These are phyloP conservation scores for Penicillium taxi DNA, from an alignment of 495 filamentous ascomycete genomes.

Conservation along the genomic window DNA sequence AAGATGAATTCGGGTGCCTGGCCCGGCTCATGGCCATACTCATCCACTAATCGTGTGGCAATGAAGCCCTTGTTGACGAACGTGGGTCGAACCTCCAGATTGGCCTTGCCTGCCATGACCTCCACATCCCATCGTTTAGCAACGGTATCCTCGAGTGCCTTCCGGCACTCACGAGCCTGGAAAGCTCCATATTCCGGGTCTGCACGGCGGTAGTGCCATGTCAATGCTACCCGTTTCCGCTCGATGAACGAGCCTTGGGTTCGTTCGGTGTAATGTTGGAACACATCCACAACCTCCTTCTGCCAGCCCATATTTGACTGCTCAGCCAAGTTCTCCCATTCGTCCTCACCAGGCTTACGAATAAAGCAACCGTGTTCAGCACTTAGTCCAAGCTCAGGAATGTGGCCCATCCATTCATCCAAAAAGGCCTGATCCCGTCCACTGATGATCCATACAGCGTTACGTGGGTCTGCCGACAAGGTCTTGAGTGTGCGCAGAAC, in stretches of 20 bases:
- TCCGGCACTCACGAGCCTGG: conserved; percentile 67
- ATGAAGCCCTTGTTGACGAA: conserved; percentile 97
- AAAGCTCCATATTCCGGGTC: conserved; percentile 74
- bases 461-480: conserved; percentile 69
- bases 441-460: conserved; percentile 96
- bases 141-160: conserved; percentile 65
- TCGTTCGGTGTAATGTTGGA: conserved; percentile 74
- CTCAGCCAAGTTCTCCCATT: conserved; percentile 83
- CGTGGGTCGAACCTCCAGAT: conserved; percentile 89
- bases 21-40: conserved; percentile 46
- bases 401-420: conserved; percentile 78
- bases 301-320: conserved; percentile 81
- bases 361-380: conserved; percentile 97
- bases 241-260: conserved; percentile 90
- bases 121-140: conserved; percentile 76
- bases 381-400: conserved; percentile 73
- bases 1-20: conserved; percentile 68
- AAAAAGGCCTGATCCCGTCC: conserved; percentile 87
- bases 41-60: conserved; percentile 63
- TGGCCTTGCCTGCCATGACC: conserved; percentile 92
- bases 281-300: conserved; percentile 66
- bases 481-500: conserved; percentile 69
- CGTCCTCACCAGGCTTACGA: conserved; percentile 57
- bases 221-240: conserved; percentile 81
- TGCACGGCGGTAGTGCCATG: conserved; percentile 92